Evolutionary conservation across 768 basidiomycete species (phyloP).

Genomic region (Amanita pseudoporphyria): DNA sequence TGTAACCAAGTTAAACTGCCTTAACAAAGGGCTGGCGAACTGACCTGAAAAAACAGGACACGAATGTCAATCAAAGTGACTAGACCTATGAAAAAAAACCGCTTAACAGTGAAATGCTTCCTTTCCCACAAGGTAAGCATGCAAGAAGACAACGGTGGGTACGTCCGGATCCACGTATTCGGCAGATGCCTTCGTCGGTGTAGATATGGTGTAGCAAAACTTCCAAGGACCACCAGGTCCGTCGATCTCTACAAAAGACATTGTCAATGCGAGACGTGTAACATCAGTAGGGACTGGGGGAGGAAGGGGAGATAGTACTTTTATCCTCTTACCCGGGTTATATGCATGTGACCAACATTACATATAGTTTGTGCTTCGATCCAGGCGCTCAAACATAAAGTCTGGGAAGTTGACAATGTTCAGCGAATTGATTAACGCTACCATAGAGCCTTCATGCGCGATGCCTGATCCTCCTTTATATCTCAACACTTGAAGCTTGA

Average conservation of each 20-base stretch:
- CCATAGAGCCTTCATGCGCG: too few relatives aligned
- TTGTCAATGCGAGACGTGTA: background rate
- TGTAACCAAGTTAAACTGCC: slow-evolving; percentile 28
- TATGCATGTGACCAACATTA: too few relatives aligned
- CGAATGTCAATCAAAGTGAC: background rate
- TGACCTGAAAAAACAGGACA: slow-evolving; percentile 22
- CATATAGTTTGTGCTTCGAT: too few relatives aligned
- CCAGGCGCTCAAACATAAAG: too few relatives aligned
- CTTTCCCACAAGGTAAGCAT: background rate
- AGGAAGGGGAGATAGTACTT: too few relatives aligned
- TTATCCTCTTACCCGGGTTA: too few relatives aligned
- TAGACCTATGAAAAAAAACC: background rate
- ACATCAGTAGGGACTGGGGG: too few relatives aligned
- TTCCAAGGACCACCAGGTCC: background rate
- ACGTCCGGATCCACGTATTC: background rate
- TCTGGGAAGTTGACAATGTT: too few relatives aligned
- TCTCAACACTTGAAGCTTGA: too few relatives aligned
- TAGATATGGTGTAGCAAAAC: background rate
- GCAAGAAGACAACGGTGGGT: background rate
- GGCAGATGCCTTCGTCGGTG: background rate
- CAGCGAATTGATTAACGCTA: too few relatives aligned
- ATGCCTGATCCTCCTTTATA: too few relatives aligned
- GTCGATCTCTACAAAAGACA: slow-evolving; percentile 1
- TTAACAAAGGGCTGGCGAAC: slow-evolving; percentile 23
- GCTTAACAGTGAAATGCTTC: slow-evolving; percentile 1